A percentile compares a stretch with the other conserved stretches of the same genome.
These are phyloP conservation scores for Xylariomycetidae sp. DNA, from an alignment of 2,329 filamentous ascomycete species.

Conservation along the genomic window DNA sequence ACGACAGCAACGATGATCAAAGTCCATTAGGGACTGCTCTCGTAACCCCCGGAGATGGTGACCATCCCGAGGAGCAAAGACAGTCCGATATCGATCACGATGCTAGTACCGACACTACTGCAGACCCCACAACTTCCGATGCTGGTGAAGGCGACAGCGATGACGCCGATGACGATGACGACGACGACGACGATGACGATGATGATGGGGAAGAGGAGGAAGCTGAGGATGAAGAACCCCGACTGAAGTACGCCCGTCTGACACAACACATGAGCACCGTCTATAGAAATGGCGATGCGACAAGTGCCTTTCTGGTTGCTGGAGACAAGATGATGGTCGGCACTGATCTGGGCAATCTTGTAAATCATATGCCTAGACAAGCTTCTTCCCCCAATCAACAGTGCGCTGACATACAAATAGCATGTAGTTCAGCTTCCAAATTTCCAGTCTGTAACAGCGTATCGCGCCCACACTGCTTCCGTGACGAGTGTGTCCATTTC, in stretches of 20 bases:
- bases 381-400: slow-evolving; percentile 1
- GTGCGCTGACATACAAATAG: slow-evolving; percentile 9
- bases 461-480: slow-evolving; percentile 89
- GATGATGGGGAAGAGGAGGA: slow-evolving; percentile 69
- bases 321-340: slow-evolving; percentile 98
- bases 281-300: slow-evolving; percentile 93
- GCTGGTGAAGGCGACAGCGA: slow-evolving; percentile 28
- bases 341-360: slow-evolving; percentile 94
- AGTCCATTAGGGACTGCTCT: no score
- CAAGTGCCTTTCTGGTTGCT: slow-evolving; percentile 82
- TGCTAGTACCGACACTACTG: no score
- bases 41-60: no score
- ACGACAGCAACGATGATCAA: no score
- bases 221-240: slow-evolving; percentile 88
- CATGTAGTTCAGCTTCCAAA: slow-evolving; percentile 78
- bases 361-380: slow-evolving; percentile 43
- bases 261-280: slow-evolving; percentile 75
- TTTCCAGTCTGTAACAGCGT: slow-evolving; percentile 76
- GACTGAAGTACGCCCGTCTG: slow-evolving; percentile 85
- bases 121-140: no score
- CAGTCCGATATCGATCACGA: no score
- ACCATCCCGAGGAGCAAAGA: no score
- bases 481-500: slow-evolving; percentile 88
- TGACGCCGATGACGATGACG: slow-evolving; percentile 38
- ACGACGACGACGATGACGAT: slow-evolving; percentile 46